These are phyloP conservation scores for Paecilomyces dactylethromorphus DNA, from an alignment of 2,329 filamentous ascomycete genomes.

Conservation along the genomic window DNA sequence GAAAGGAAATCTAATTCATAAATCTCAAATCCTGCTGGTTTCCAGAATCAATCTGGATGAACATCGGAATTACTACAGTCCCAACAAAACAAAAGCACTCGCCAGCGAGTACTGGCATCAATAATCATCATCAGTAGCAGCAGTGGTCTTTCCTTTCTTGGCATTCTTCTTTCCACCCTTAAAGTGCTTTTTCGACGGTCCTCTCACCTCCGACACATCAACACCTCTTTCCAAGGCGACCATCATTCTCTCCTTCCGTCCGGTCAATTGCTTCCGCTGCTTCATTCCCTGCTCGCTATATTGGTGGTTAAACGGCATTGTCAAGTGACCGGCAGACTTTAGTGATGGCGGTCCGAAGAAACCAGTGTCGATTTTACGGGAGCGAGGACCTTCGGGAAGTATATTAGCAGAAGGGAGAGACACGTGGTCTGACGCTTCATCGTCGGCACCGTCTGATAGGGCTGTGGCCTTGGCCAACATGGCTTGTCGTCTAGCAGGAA, in stretches of 20 bases:
- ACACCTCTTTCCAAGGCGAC: conserved; percentile 77
- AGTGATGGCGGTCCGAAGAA: conserved; percentile 68
- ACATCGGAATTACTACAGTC: not conserved
- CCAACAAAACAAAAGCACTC: conserved; percentile 12
- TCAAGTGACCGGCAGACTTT: conserved; percentile 59
- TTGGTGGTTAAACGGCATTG: conserved; percentile 80
- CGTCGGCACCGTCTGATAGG: conserved; percentile 35
- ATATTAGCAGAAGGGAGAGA: conserved; percentile 6
- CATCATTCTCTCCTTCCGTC: conserved; percentile 73
- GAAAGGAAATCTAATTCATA: not conserved
- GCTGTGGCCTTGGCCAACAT: conserved; percentile 44
- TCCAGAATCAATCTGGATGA: not conserved
- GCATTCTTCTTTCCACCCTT: conserved; percentile 33
- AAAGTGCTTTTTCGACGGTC: conserved; percentile 75
- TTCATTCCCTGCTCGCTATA: conserved; percentile 72
- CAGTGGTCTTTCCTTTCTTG: conserved; percentile 23
- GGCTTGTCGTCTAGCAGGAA: conserved; percentile 73
- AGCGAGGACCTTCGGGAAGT: conserved; percentile 62
- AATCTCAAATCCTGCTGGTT: not conserved
- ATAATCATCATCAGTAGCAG: conserved; percentile 22
- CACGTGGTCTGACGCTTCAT: conserved; percentile 20
- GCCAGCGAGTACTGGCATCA: conserved; percentile 13
- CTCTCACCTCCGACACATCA: conserved; percentile 68
- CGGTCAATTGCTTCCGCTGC: conserved; percentile 70
- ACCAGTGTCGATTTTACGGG: conserved; percentile 70